Evolutionary conservation across 1,284 basidiomycete genomes (phyloP), one percentile per base, ranked within the genome.

Genomic region (Irpex lacteus): DNA sequence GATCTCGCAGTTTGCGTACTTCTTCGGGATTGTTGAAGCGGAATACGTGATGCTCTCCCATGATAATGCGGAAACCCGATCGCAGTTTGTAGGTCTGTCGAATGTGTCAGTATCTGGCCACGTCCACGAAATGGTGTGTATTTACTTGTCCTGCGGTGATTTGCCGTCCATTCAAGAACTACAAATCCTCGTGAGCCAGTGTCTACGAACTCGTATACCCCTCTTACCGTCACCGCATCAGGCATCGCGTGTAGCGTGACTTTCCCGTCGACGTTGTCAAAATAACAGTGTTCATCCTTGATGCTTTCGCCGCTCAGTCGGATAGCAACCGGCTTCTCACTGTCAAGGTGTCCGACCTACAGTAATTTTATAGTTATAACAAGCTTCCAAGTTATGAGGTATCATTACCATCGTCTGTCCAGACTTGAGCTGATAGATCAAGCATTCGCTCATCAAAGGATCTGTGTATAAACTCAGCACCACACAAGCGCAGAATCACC

Each of bases 11-110:
- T 70, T 94, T 96, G 66, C 96, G 89, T 60, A 97, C 96, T 72
- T 96, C 93, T 73, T 95, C 95, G 0, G 96, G 96, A 72, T 96
- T 93, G 73, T 98, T 98, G 80, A 98, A 98, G 15, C 97, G 88
- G 78, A 99, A 99, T 63, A 98, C 96, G 78, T 99, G 98, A 68
- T 96, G 91, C 71, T 98, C 96, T 61, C 97, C 91, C 60, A 99
- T 83, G 74, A 99, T 98, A 71, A 99, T 95, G 53, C 97, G 92
- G 75, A 91, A 98, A 32, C 97, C 97, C 59, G 96, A 96, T 19
- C 90, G 87, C 54, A 98, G 83, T 76, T 92, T 93, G 74, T 90
- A 86, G 13, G 86, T 79, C 91, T 94, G 60, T 26, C 26, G 54
- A 69, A 59, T 65, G 60, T 67, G 67, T 62, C 50, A 59, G 65